A percentile compares a stretch with the other conserved stretches of the same genome.
These are phyloP conservation scores for Tetragonia tetragonoides DNA, from an alignment of 148 eudicot species.

Conservation along the genomic window DNA sequence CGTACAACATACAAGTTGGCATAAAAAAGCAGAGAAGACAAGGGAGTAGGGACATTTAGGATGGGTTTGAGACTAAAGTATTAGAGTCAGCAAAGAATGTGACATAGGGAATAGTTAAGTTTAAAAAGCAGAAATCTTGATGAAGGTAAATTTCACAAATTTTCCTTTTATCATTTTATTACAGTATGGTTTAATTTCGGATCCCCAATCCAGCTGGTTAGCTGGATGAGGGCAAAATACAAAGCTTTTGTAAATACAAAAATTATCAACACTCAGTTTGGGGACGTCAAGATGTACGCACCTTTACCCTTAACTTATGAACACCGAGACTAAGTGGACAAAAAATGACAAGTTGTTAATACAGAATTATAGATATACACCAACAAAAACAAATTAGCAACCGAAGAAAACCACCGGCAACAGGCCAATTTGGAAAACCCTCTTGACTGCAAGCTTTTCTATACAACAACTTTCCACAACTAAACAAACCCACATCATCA, in stretches of 20 bases:
- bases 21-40: no score
- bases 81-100: background rate
- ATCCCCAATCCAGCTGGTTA: background rate
- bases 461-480: constrained; percentile 18
- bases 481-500: constrained; percentile 20
- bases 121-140: background rate
- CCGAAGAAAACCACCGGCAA: constrained; percentile 7
- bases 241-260: constrained; percentile 7
- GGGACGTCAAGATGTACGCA: no score
- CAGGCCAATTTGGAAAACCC: background rate
- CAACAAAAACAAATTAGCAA: background rate
- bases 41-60: background rate
- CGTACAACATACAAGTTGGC: background rate
- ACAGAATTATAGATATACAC: background rate
- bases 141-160: background rate
- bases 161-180: background rate
- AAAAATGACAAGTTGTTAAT: background rate
- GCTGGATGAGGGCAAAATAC: background rate
- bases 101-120: background rate
- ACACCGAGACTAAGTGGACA: no score
- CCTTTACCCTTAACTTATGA: no score
- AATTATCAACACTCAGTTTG: background rate
- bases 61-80: background rate
- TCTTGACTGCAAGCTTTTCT: constrained; percentile 9
- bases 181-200: constrained; percentile 11